Conservation (phyloP, 1,284 basidiomycete genomes). For the Volvariella volvacea region DNA sequence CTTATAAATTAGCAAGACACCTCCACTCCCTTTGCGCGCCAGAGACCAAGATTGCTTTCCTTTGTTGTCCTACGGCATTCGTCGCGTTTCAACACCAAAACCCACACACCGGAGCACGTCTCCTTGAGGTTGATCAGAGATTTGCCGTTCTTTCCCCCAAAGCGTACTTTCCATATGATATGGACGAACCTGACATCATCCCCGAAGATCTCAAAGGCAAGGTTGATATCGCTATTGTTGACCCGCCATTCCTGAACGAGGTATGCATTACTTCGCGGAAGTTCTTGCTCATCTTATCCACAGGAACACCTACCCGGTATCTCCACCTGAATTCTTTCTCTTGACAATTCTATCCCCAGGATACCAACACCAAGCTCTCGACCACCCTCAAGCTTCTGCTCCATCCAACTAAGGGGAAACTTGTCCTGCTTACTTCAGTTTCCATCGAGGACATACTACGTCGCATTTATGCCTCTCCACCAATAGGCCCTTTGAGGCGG, state of each 20-base stretch:
- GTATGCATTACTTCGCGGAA: conserved; percentile 16
- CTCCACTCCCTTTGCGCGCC: conserved; percentile 22
- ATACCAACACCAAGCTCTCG: conserved; percentile 28
- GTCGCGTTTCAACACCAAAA: conserved; percentile 36
- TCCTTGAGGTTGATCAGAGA: conserved; percentile 34
- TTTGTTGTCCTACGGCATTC: conserved; percentile 38
- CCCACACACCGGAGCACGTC: conserved; percentile 20
- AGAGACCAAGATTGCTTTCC: conserved; percentile 32
- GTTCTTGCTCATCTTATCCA: too few species aligned
- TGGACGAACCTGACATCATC: conserved; percentile 32
- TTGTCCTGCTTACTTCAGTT: conserved; percentile 31
- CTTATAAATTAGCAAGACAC: conserved; percentile 25
- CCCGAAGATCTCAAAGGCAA: conserved; percentile 22
- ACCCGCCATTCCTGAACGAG: conserved; percentile 38
- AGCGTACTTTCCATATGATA: conserved; percentile 32
- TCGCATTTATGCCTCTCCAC: conserved; percentile 26
- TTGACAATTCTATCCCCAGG: conserved; percentile 17
- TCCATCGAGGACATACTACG: conserved; percentile 25
- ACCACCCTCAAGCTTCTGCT: conserved; percentile 30
- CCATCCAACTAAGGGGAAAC: conserved; percentile 27
- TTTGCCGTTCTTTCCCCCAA: conserved; percentile 30
- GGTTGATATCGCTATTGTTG: conserved; percentile 30
- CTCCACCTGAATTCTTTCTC: too few species aligned
- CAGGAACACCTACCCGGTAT: too few species aligned
- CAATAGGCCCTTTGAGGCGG: conserved; percentile 27